Evolutionary conservation across 2,329 filamentous ascomycete genomes (phyloP).

Genomic region (Botrytis elliptica): DNA sequence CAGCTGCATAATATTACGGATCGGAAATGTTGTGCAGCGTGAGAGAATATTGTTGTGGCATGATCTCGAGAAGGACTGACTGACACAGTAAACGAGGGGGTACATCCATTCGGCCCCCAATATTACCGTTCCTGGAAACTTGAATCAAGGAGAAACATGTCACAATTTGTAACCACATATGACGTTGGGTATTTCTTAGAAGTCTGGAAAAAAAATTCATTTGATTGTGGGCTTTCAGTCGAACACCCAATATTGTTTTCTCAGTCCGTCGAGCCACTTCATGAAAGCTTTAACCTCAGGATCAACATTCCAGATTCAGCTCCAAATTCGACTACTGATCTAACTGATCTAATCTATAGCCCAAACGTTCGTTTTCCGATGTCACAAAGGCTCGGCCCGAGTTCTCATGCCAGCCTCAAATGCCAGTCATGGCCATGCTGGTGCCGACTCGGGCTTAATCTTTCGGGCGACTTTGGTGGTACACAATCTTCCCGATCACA

Average conservation of each 20-base stretch:
- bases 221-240: neutral
- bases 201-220: neutral
- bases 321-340: neutral
- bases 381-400: neutral
- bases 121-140: slow-evolving; percentile 1
- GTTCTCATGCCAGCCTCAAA: neutral
- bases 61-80: slow-evolving; percentile 16
- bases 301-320: neutral
- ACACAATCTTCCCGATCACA: neutral
- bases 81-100: neutral
- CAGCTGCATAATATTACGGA: slow-evolving; percentile 11
- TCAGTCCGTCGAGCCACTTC: neutral
- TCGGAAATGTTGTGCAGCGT: slow-evolving; percentile 8
- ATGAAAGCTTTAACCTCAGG: neutral
- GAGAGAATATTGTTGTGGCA: slow-evolving; percentile 13
- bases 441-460: neutral
- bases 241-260: neutral
- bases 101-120: slow-evolving; percentile 18
- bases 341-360: neutral
- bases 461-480: neutral
- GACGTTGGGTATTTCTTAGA: neutral
- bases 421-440: neutral
- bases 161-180: slow-evolving; percentile 5
- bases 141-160: slow-evolving; percentile 10
- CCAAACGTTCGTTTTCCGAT: neutral